Conservation (phyloP, 768 basidiomycete species). For the Trametes punicea region DNA sequence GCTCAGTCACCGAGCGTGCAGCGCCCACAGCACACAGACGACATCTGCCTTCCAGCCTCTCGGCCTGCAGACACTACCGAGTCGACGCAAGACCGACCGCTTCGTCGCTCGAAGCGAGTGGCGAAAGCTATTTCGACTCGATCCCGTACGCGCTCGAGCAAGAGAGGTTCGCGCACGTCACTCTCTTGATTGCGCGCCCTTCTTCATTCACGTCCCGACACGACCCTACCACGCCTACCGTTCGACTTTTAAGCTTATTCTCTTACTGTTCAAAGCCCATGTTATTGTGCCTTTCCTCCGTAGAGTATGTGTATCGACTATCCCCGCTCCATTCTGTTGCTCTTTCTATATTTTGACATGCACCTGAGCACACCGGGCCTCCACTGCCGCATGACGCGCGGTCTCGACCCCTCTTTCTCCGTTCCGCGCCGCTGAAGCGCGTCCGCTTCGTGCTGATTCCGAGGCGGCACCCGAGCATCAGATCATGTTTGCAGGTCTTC, state of each 20-base stretch:
- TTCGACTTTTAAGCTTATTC: constrained; percentile 23
- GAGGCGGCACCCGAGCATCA: constrained; percentile 16
- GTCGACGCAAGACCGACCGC: constrained; percentile 34
- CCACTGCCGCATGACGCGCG: background rate
- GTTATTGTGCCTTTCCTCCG: background rate
- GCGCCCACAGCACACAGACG: background rate
- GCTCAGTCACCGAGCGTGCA: constrained; percentile 33
- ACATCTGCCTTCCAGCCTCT: background rate
- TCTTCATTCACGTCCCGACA: constrained; percentile 5
- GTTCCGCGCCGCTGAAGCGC: constrained; percentile 4
- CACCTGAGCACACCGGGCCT: constrained; percentile 4
- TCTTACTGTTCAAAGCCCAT: constrained; percentile 17
- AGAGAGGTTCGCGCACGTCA: constrained; percentile 33
- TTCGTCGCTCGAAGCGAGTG: constrained; percentile 67
- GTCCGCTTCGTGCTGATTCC: constrained; percentile 21
- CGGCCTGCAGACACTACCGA: constrained; percentile 7
- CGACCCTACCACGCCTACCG: constrained; percentile 5
- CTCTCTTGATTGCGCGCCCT: constrained; percentile 25
- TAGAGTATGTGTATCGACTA: constrained; percentile 25
- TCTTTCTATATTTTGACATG: constrained; percentile 9
- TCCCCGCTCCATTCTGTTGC: constrained; percentile 14
- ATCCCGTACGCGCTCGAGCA: constrained; percentile 41
- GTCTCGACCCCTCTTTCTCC: background rate
- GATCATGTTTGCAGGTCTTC: constrained; percentile 11
- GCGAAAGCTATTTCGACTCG: constrained; percentile 55